Base-by-base conservation (phyloP, 78 protist species). In the Guillardia theta region DNA sequence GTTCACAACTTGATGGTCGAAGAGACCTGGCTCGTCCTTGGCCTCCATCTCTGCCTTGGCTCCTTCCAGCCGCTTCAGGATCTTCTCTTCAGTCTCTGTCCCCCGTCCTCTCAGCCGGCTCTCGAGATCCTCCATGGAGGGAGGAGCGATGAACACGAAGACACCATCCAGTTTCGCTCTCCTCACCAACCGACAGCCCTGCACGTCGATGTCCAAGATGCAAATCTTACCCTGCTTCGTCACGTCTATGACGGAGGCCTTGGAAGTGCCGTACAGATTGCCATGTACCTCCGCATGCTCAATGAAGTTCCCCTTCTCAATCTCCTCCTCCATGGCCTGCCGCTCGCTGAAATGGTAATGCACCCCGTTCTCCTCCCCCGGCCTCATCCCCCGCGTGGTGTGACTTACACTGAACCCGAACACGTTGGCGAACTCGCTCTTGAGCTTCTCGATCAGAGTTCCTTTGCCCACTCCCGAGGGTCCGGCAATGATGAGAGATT, bases 391-490 rank as follows among this genome's bases (percentile, higher is more conserved):
- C 36, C 95, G 93, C 62, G 95, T 94, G 54, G 95, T 94, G 80
- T 94, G 95, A 41, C 78, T 47, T n/a, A 94, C 95, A 0, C 37
- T 27, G 88, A 94, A 94, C 27, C 94, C 88, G 22, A 93, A 70
- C 33, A 24, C 0, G 33, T 70, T 43, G 22, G 83, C 46, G 83
- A 70, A 70, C 6, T 70, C 90, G 37, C 12, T 27, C 53, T 44
- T 18, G 24, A 92, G 94, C 58, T 15, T 18, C 19, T 43, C 36
- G 43, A 92, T 44, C 47, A 92, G 50, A 10, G 94, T 92, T 30
- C 94, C 94, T 54, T 92, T 92, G 83, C 94, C 94, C 3, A 92
- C 94, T 0, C 94, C 94, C 30, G 47, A 33, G 10, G 94, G 94
- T 41, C 94, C 94, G 80, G 76, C 50, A 9, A 92, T 45, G 8